Percentiles rank a stretch among this genome's conserved stretches.
Evolutionary conservation across 2,329 filamentous ascomycete genomes (phyloP).

Genomic region (Tolypocladium album): DNA sequence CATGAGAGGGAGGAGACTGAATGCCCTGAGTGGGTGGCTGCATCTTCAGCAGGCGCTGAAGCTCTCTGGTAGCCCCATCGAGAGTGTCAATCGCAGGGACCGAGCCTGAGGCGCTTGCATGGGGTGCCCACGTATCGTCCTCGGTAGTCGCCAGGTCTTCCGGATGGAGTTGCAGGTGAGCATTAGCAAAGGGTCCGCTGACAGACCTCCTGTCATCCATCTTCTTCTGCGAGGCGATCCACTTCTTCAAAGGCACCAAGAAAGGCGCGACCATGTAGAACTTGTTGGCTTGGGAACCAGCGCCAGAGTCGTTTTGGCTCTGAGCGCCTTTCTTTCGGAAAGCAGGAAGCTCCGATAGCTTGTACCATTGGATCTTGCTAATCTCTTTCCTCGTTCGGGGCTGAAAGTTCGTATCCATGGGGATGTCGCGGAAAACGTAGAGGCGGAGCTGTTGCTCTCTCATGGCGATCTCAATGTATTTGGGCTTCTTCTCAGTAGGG

Average conservation of each 20-base stretch:
- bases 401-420: constrained; percentile 78
- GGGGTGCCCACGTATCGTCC: constrained; percentile 43
- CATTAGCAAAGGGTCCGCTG: constrained; percentile 27
- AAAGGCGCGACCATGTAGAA: constrained; percentile 99
- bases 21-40: constrained; percentile 41
- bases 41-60: constrained; percentile 45
- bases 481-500: constrained; percentile 58
- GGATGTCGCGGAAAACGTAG: constrained; percentile 83
- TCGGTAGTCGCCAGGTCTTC: constrained; percentile 52
- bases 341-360: constrained; percentile 75
- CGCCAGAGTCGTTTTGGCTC: constrained; percentile 43
- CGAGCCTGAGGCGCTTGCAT: constrained; percentile 19
- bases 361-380: constrained; percentile 94
- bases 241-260: constrained; percentile 72
- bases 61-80: constrained; percentile 38
- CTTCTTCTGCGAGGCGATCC: constrained; percentile 78
- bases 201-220: constrained; percentile 43
- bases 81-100: constrained; percentile 33
- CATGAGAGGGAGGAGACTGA: constrained; percentile 20
- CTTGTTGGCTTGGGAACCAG: constrained; percentile 61
- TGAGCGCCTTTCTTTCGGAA: constrained; percentile 59
- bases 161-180: constrained; percentile 26
- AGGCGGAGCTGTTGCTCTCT: constrained; percentile 86
- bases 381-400: constrained; percentile 94
- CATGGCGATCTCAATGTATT: constrained; percentile 83